A percentile compares a stretch with the other conserved stretches of the same genome.
Evolutionary conservation across 1,139 yeast species (phyloP).

Genomic region (Suhomyces atakaporum): DNA sequence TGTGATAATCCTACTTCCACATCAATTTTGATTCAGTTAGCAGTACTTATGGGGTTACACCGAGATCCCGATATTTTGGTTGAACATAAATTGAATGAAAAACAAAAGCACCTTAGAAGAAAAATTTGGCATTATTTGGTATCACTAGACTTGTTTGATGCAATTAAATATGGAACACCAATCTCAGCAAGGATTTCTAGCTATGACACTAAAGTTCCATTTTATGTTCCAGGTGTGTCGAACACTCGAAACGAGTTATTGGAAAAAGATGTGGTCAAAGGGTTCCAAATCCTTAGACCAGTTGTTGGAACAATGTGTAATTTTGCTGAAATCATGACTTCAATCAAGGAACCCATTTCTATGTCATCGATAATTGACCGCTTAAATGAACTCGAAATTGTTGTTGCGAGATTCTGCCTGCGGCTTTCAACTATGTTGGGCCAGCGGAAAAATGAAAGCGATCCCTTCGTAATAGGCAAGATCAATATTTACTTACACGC

Average conservation of each 20-base stretch:
- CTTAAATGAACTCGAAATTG: constrained; percentile 16
- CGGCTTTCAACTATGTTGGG: constrained; percentile 9
- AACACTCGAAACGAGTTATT: constrained; percentile 20
- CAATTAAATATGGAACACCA: constrained; percentile 18
- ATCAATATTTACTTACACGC: constrained; percentile 13
- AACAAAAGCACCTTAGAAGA: constrained; percentile 16
- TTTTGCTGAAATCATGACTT: constrained; percentile 12
- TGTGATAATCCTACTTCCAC: constrained; percentile 17
- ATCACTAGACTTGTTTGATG: constrained; percentile 21
- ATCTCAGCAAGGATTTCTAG: constrained; percentile 19
- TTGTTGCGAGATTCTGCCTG: constrained; percentile 14
- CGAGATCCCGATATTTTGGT: constrained; percentile 18
- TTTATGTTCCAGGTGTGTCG: constrained; percentile 18
- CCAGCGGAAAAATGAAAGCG: constrained; percentile 1
- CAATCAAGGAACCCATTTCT: constrained; percentile 15
- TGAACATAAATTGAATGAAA: constrained; percentile 11
- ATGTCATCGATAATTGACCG: constrained; percentile 13
- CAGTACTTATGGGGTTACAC: constrained; percentile 15
- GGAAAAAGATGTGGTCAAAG: constrained; percentile 23
- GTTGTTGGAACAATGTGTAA: constrained; percentile 4
- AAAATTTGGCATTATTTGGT: constrained; percentile 31
- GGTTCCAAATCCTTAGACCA: constrained; percentile 16
- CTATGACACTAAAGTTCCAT: constrained; percentile 28
- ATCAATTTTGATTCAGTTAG: constrained; percentile 18
- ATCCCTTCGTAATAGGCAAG: constrained; percentile 7